Conservation (phyloP, 805 yeast species). For the Sungouiella blattae region DNA sequence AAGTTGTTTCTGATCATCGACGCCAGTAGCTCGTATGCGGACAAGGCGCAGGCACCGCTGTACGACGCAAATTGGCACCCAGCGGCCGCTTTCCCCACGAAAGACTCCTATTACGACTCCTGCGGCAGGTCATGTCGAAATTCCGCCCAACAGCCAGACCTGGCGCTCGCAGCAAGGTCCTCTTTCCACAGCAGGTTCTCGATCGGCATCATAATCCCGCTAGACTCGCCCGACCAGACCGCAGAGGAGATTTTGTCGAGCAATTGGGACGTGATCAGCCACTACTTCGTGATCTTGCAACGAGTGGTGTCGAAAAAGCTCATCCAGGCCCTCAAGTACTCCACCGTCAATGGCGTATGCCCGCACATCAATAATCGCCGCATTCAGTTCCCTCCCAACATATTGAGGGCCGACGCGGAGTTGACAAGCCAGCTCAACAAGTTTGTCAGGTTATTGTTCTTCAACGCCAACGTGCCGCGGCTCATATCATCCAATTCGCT, state of each 20-base stretch:
- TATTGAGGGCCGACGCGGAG: conserved; percentile 45
- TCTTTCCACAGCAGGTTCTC: conserved; percentile 38
- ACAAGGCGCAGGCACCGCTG: conserved; percentile 1
- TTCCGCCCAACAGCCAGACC: too few species aligned
- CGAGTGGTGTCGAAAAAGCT: conserved; percentile 37
- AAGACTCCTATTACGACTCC: conserved; percentile 15
- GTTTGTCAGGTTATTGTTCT: conserved; percentile 36
- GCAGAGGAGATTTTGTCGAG: conserved; percentile 42
- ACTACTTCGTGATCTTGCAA: conserved; percentile 38
- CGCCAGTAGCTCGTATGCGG: conserved; percentile 5
- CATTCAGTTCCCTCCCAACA: conserved; percentile 33
- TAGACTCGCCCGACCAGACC: conserved; percentile 26
- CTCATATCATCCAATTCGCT: conserved; percentile 40
- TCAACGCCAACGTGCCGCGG: conserved; percentile 44
- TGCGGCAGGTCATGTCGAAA: too few species aligned
- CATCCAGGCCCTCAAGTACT: conserved; percentile 20
- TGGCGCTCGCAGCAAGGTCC: conserved; percentile 1
- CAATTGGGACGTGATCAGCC: conserved; percentile 48
- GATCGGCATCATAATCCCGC: conserved; percentile 47
- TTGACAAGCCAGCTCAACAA: conserved; percentile 33
- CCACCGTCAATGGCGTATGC: conserved; percentile 11
- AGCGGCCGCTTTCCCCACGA: conserved; percentile 34
- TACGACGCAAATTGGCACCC: conserved; percentile 39
- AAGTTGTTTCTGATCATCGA: conserved; percentile 41
- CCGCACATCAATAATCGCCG: conserved; percentile 30